Conservation (phyloP, 129 eudicot species). For the Silybum marianum region DNA sequence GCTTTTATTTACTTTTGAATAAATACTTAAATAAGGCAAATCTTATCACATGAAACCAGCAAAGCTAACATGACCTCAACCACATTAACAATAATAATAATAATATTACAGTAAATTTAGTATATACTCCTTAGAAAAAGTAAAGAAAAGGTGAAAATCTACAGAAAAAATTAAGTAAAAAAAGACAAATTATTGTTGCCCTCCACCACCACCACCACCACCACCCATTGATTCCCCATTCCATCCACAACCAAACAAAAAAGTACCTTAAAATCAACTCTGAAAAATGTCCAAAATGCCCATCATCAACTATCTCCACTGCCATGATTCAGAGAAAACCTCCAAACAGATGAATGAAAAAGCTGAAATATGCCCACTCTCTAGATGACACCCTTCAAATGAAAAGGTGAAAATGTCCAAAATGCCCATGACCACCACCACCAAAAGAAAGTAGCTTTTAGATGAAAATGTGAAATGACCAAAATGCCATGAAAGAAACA, state of each 20-base stretch:
- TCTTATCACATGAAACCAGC: conserved; percentile 41
- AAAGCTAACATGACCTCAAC: conserved; percentile 27
- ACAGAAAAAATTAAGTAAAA: conserved; percentile 11
- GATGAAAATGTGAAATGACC: conserved; percentile 19
- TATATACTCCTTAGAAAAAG: conserved; percentile 33
- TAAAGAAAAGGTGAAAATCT: conserved; percentile 24
- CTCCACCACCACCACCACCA: conserved; percentile 12
- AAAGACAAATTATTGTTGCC: conserved; percentile 25
- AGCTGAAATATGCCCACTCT: too few species aligned
- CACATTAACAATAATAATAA: conserved; percentile 13
- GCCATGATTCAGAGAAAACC: not conserved
- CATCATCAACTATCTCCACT: conserved; percentile 2
- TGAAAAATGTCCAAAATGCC: conserved; percentile 32
- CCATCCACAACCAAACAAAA: conserved; percentile 40
- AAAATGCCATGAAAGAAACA: conserved; percentile 20
- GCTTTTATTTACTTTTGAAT: conserved; percentile 29
- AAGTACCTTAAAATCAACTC: conserved; percentile 32
- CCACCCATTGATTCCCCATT: conserved; percentile 29
- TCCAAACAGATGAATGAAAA: not conserved
- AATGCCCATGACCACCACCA: too few species aligned
- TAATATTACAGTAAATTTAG: conserved; percentile 28
- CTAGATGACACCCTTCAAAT: too few species aligned
- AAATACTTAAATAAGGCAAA: conserved; percentile 30
- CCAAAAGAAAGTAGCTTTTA: too few species aligned
- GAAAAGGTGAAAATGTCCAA: too few species aligned